Evolutionary conservation across 2,329 filamentous ascomycete genomes (phyloP).

Genomic region (Penicillium capsulatum): DNA sequence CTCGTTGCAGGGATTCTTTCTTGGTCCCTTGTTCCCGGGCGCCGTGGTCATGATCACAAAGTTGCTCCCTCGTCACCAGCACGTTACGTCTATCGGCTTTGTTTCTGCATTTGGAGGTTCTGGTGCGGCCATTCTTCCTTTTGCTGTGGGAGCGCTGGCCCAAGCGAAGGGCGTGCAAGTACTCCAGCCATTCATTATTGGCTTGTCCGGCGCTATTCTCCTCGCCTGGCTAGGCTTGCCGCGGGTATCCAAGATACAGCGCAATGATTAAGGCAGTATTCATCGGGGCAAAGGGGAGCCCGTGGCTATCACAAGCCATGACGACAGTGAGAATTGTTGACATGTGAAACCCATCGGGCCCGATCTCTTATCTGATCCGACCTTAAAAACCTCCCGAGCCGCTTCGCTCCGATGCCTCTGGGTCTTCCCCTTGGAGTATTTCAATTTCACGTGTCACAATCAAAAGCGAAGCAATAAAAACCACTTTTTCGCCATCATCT

Average conservation of each 20-base stretch:
- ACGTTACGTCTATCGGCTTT: conserved; percentile 78
- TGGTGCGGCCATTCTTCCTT: conserved; percentile 54
- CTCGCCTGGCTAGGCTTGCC: conserved; percentile 47
- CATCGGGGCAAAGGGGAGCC: not conserved
- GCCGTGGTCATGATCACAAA: conserved; percentile 70
- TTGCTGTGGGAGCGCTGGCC: conserved; percentile 45
- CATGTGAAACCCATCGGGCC: conserved; percentile 17
- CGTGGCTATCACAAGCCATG: conserved; percentile 10
- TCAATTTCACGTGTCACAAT: too few species aligned
- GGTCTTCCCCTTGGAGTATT: not conserved
- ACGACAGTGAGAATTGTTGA: conserved; percentile 4
- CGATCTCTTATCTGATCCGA: conserved; percentile 25
- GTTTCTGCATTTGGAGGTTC: conserved; percentile 71
- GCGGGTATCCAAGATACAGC: conserved; percentile 17
- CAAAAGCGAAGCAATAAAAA: too few species aligned
- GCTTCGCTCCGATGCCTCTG: not conserved
- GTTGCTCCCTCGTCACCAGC: conserved; percentile 66
- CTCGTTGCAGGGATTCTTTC: conserved; percentile 69
- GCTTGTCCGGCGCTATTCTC: conserved; percentile 49
- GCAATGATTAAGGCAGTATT: conserved; percentile 8
- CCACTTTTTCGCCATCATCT: too few species aligned
- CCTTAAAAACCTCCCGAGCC: conserved; percentile 2
- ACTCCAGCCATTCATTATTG: conserved; percentile 57
- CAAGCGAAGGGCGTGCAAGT: conserved; percentile 57
- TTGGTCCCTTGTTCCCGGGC: conserved; percentile 74